Conservation (phyloP, 495 filamentous ascomycete species). For the Penicillium coffeae region DNA sequence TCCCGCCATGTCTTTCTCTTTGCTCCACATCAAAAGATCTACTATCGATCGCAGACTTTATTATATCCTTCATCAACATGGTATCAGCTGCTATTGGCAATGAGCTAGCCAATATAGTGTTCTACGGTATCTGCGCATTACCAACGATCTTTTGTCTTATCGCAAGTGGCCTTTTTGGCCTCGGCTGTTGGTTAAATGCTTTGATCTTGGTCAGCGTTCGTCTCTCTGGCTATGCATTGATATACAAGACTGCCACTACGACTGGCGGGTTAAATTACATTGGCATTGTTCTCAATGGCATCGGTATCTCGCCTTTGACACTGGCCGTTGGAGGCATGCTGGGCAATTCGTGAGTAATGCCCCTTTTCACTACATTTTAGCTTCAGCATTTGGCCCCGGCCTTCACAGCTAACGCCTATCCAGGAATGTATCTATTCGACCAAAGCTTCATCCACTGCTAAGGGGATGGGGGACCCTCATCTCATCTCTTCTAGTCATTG, state of each 20-base stretch:
- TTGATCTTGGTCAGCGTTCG: not conserved
- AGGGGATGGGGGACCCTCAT: not conserved
- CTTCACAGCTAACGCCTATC: not conserved
- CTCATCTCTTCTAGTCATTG: not conserved
- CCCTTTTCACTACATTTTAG: not conserved
- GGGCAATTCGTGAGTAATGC: conserved; percentile 37
- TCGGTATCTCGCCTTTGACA: conserved; percentile 40
- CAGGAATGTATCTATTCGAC: not conserved
- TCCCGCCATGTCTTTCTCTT: not conserved
- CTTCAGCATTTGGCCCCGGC: not conserved
- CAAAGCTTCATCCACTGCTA: not conserved
- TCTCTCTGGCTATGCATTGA: not conserved
- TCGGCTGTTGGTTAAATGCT: not conserved
- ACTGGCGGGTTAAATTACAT: conserved; percentile 7
- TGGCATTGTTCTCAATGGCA: conserved; percentile 31
- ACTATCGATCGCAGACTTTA: not conserved
- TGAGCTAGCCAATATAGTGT: not conserved
- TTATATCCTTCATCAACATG: no score
- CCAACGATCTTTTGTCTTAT: not conserved
- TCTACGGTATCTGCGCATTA: not conserved
- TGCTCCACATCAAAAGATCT: not conserved
- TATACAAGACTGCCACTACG: not conserved
- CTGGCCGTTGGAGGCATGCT: conserved; percentile 31
- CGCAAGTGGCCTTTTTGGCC: not conserved
- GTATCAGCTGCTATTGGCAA: not conserved